Percentiles rank a stretch among this genome's conserved stretches.
phyloP scores from a whole-genome alignment of 1,284 basidiomycete species.

The Leucoagaricus sp. region DNA sequence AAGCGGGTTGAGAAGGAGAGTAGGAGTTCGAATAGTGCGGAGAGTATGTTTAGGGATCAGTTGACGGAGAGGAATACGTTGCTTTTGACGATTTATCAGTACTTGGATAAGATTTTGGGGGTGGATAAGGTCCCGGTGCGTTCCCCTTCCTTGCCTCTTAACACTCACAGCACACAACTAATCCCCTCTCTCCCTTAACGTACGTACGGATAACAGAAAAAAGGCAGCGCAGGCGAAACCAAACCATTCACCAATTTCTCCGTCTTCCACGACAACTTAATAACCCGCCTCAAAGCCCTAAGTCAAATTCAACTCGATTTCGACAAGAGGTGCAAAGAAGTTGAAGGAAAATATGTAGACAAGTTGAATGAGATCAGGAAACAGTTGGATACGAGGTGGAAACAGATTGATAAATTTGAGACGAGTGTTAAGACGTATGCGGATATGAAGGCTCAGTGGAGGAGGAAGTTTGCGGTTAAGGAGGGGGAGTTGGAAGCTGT shows the following conservation, averaged over 20 bases:
- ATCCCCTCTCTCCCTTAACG: neutral
- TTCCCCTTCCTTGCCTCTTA: neutral
- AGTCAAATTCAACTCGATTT: constrained; percentile 85
- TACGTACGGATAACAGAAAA: too few relatives aligned
- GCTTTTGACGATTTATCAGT: constrained; percentile 90
- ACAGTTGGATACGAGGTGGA: constrained; percentile 88
- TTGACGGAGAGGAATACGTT: constrained; percentile 92
- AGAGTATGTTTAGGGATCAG: constrained; percentile 86
- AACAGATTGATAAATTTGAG: constrained; percentile 94
- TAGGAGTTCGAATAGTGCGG: constrained; percentile 66
- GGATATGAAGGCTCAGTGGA: constrained; percentile 86
- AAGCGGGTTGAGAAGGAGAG: constrained; percentile 84
- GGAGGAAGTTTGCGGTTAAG: constrained; percentile 78
- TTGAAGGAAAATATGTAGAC: constrained; percentile 72
- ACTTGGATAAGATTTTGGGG: constrained; percentile 92
- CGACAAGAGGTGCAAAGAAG: constrained; percentile 83
- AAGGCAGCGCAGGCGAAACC: constrained; percentile 72
- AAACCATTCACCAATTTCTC: constrained; percentile 93
- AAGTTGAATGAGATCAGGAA: constrained; percentile 80
- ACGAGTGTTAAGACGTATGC: constrained; percentile 81
- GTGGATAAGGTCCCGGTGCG: constrained; percentile 79
- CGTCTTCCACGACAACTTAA: constrained; percentile 95
- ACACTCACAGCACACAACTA: neutral
- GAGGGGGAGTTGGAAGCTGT: constrained; percentile 88
- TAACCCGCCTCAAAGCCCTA: constrained; percentile 82